Conservation (phyloP, 495 filamentous ascomycete genomes). For the Neurospora sp. region DNA sequence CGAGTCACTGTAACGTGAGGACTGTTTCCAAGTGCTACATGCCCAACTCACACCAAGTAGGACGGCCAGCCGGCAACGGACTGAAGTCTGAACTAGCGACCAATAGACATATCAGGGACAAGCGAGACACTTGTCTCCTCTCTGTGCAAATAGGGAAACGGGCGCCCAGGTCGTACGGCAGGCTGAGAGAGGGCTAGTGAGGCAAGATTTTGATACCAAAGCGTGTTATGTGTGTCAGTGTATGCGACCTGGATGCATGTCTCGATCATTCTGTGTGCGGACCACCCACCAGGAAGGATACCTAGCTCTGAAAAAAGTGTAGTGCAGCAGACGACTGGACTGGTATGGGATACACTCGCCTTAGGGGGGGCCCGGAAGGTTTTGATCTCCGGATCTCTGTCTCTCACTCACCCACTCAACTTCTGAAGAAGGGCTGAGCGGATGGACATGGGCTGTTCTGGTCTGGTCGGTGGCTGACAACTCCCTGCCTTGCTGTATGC, state of each 20-base stretch:
- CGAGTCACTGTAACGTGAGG: not conserved
- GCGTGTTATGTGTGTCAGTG: not conserved
- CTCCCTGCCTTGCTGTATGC: not conserved
- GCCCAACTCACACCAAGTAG: not conserved
- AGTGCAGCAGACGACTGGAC: not conserved
- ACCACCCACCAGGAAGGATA: not conserved
- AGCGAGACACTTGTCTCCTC: not conserved
- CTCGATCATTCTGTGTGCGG: not conserved
- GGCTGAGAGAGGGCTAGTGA: not conserved
- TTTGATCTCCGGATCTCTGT: not conserved
- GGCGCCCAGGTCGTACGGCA: not conserved
- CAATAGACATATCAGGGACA: not conserved
- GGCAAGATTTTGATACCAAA: not conserved
- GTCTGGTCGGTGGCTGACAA: not conserved
- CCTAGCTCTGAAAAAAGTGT: not conserved
- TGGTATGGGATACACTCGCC: not conserved
- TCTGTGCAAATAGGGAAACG: not conserved
- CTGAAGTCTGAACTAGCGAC: not conserved
- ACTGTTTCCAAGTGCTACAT: not conserved
- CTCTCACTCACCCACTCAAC: not conserved
- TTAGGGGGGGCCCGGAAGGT: not conserved
- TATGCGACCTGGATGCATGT: not conserved
- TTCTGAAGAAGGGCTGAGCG: not conserved
- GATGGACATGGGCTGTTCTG: not conserved
- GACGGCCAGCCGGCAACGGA: not conserved